Evolutionary conservation across 1,284 basidiomycete species (phyloP).

Genomic region (Leccinum subfulvum): DNA sequence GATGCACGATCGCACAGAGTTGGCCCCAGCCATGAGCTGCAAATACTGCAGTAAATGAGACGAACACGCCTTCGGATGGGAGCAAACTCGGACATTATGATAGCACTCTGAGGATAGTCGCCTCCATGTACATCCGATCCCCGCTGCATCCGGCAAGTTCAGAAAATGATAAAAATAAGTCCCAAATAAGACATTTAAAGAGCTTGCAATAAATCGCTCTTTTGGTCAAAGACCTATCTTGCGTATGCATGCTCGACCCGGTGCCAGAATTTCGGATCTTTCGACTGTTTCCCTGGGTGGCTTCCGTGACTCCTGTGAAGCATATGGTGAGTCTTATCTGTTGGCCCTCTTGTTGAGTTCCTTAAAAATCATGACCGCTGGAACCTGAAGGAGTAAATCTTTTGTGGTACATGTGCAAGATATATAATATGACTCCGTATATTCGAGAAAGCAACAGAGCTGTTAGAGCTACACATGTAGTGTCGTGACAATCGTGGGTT

Average conservation of each 20-base stretch:
- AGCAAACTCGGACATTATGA: constrained; percentile 61
- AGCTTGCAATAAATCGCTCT: constrained; percentile 43
- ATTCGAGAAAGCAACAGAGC: neutral
- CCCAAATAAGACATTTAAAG: neutral
- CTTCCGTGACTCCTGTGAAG: neutral
- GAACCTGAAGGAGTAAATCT: neutral
- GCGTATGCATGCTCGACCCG: neutral
- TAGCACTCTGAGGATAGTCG: constrained; percentile 46
- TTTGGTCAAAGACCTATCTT: neutral
- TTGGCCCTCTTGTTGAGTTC: neutral
- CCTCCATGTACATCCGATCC: constrained; percentile 45
- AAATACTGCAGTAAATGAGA: constrained; percentile 58
- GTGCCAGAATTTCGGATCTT: neutral
- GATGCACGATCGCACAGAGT: constrained; percentile 37
- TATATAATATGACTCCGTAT: neutral
- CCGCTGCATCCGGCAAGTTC: constrained; percentile 19
- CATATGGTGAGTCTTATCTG: neutral
- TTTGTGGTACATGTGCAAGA: neutral
- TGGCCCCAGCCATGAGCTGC: constrained; percentile 56
- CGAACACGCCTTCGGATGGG: constrained; percentile 54
- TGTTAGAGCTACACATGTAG: neutral
- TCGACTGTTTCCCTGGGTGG: neutral
- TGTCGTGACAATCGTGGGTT: neutral
- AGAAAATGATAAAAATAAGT: neutral
- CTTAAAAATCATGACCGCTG: neutral